Evolutionary conservation across 768 basidiomycete species (phyloP).

Genomic region (Panus rudis): DNA sequence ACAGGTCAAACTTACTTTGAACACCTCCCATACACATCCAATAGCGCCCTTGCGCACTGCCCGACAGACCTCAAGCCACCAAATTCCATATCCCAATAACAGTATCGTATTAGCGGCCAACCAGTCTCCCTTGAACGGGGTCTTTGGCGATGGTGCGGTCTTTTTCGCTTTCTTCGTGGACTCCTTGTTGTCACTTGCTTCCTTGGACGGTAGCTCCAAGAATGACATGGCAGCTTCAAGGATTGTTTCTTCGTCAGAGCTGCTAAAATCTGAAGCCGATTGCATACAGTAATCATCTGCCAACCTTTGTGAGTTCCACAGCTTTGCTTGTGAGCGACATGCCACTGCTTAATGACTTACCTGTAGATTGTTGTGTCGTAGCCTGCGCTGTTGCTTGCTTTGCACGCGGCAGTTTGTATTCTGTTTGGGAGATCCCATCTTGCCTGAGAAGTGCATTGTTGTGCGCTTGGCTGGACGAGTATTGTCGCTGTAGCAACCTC

Average conservation of each 20-base stretch:
- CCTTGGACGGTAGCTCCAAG: no score
- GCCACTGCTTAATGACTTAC: no score
- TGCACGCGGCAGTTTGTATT: neutral
- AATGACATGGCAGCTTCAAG: no score
- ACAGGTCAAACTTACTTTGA: conserved; percentile 1
- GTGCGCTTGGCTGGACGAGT: neutral
- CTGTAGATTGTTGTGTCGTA: no score
- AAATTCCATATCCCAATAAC: conserved; percentile 2
- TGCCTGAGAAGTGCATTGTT: neutral
- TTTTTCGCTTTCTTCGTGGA: neutral
- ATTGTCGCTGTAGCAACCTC: neutral
- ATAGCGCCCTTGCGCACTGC: neutral
- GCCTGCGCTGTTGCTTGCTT: neutral
- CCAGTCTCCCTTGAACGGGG: no score
- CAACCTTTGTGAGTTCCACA: neutral
- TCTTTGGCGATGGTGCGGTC: no score
- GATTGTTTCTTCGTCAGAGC: neutral
- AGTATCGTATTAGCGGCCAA: neutral
- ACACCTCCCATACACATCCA: neutral
- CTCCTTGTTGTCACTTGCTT: neutral
- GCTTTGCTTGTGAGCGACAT: neutral
- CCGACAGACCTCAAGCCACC: conserved; percentile 1
- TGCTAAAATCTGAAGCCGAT: neutral
- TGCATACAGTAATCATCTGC: no score
- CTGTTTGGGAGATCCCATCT: neutral